These are phyloP conservation scores for Viola odorata DNA, from an alignment of 345 rosid species.

Conservation along the genomic window DNA sequence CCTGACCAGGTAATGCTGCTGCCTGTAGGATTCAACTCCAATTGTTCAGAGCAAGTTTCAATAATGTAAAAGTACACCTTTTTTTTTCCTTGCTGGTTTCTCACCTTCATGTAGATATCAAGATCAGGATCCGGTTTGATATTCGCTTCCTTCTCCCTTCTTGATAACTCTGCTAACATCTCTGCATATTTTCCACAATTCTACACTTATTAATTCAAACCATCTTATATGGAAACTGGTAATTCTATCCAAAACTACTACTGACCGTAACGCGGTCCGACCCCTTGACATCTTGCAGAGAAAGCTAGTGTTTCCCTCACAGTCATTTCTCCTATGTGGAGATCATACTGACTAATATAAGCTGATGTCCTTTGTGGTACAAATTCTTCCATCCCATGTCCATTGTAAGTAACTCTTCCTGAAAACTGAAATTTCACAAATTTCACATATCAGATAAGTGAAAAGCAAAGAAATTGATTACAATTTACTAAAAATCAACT, in stretches of 20 bases:
- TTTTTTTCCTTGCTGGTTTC: not conserved
- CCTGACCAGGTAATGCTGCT: slow-evolving; percentile 56
- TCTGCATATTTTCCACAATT: slow-evolving; percentile 29
- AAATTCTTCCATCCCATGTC: slow-evolving; percentile 59
- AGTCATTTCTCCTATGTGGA: slow-evolving; percentile 59
- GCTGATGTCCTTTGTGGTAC: slow-evolving; percentile 59
- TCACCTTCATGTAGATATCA: slow-evolving; percentile 79
- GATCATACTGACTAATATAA: slow-evolving; percentile 57
- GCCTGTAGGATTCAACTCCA: slow-evolving; percentile 41
- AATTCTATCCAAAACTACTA: not conserved
- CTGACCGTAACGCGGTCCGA: slow-evolving; percentile 52
- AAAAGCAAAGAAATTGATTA: not conserved
- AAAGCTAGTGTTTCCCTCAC: slow-evolving; percentile 62
- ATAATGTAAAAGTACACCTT: not conserved
- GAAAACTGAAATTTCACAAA: slow-evolving; percentile 30
- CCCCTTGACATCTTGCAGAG: slow-evolving; percentile 63
- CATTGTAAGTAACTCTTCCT: slow-evolving; percentile 58
- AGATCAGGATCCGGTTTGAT: slow-evolving; percentile 89
- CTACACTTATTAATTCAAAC: not conserved
- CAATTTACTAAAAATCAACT: not conserved
- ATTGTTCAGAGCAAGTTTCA: not conserved
- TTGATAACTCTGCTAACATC: slow-evolving; percentile 58
- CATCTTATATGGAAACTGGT: not conserved
- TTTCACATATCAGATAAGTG: slow-evolving; percentile 1
- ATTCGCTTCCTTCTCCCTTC: slow-evolving; percentile 73